phyloP scores from a whole-genome alignment of 371 early-diverging fungal species.

The Capniomyces stellatus region DNA sequence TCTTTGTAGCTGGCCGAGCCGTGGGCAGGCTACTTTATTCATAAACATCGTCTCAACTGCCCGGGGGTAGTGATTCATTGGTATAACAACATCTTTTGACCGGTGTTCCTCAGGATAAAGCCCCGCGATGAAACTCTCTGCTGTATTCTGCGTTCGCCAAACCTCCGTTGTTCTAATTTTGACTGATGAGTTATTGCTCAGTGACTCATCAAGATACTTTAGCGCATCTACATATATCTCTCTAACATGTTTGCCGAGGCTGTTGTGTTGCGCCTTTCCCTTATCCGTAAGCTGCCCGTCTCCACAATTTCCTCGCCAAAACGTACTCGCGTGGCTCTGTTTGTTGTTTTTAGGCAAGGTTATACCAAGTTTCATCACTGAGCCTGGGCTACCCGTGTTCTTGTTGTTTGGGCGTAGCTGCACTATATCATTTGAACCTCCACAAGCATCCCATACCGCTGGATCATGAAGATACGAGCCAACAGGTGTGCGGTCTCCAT shows the following conservation, averaged over 20 bases:
- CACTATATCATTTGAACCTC: background rate
- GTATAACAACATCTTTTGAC: conserved; percentile 7
- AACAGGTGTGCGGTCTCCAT: conserved; percentile 22
- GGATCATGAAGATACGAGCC: conserved; percentile 9
- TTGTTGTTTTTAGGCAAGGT: background rate
- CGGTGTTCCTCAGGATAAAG: conserved; percentile 23
- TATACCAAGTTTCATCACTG: background rate
- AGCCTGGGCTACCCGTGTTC: background rate
- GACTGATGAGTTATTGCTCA: background rate
- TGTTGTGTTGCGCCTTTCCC: conserved; percentile 30
- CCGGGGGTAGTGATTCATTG: conserved; percentile 26
- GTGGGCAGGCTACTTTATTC: conserved; percentile 27
- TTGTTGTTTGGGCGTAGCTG: background rate
- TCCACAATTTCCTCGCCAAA: conserved; percentile 9
- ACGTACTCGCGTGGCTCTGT: background rate
- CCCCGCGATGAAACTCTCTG: conserved; percentile 28
- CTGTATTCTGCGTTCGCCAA: conserved; percentile 36
- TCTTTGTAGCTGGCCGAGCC: conserved; percentile 7
- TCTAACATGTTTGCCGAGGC: conserved; percentile 27
- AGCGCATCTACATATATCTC: conserved; percentile 32
- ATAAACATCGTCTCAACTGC: conserved; percentile 30
- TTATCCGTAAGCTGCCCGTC: conserved; percentile 30
- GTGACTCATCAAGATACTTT: conserved; percentile 15
- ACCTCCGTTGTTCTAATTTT: conserved; percentile 13
- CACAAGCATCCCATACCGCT: conserved; percentile 9